Conservation (phyloP, 306 rosid genomes). For the Spatholobus suberectus region DNA sequence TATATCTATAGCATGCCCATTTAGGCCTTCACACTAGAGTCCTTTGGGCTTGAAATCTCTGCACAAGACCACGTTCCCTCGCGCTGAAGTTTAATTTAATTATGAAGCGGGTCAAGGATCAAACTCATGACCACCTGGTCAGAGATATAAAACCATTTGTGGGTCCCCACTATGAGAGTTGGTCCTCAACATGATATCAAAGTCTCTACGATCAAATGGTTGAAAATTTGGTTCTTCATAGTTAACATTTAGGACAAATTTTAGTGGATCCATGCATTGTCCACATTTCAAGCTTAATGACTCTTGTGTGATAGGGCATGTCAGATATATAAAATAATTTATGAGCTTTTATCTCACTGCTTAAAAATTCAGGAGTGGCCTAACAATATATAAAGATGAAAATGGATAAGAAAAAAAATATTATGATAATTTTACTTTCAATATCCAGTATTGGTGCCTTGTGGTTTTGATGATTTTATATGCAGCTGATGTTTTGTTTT, state of each 20-base stretch:
- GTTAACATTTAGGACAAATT: background rate
- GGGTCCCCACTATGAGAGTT: background rate
- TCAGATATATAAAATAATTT: background rate
- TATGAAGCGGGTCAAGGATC: background rate
- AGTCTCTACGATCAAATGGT: background rate
- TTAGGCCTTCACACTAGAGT: background rate
- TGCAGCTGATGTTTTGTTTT: background rate
- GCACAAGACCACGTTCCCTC: background rate
- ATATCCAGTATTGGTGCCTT: background rate
- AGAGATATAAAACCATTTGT: background rate
- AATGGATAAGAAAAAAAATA: conserved; percentile 3
- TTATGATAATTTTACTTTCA: background rate
- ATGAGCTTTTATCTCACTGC: background rate
- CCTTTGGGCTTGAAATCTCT: background rate
- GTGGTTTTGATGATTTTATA: conserved; percentile 11
- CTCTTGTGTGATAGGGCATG: background rate
- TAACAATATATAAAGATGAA: background rate
- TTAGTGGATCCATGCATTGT: background rate
- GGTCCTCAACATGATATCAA: background rate
- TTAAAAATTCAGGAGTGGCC: background rate
- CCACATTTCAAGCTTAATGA: background rate
- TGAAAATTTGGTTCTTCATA: background rate
- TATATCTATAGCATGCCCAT: background rate
- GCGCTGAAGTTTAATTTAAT: background rate
- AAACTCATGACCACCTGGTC: background rate